These are phyloP conservation scores for Epichloe glyceriae DNA, from an alignment of 2,329 filamentous ascomycete species.

Conservation along the genomic window DNA sequence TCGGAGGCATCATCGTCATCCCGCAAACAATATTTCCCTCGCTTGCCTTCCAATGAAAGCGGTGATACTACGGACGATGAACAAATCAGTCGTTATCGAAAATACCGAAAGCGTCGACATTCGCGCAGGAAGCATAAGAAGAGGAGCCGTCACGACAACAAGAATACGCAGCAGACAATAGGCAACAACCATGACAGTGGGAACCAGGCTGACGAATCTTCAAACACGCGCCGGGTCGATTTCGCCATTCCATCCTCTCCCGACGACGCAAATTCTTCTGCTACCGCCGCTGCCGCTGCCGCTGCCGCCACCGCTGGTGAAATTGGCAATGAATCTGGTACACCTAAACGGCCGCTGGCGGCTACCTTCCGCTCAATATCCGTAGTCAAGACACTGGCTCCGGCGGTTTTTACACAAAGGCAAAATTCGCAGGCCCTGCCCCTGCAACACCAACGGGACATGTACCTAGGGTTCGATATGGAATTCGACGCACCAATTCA, in stretches of 20 bases:
- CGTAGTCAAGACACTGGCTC: slow-evolving; percentile 51
- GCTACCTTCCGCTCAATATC: slow-evolving; percentile 44
- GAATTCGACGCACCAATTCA: slow-evolving; percentile 62
- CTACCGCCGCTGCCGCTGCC: slow-evolving; percentile 14
- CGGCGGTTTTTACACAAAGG: slow-evolving; percentile 52
- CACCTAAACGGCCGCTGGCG: slow-evolving; percentile 33
- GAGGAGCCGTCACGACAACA: slow-evolving; percentile 25
- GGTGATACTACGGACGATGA: slow-evolving; percentile 36
- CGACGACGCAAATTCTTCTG: slow-evolving; percentile 10
- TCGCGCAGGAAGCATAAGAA: slow-evolving; percentile 25
- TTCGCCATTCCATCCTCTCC: slow-evolving; percentile 30
- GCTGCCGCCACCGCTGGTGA: slow-evolving; percentile 14
- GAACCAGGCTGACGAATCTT: slow-evolving; percentile 9
- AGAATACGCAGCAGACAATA: slow-evolving; percentile 23
- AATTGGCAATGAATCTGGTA: slow-evolving; percentile 11
- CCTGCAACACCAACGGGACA: slow-evolving; percentile 26
- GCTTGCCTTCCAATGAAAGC: slow-evolving; percentile 24
- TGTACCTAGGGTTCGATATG: slow-evolving; percentile 44
- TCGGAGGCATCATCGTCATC: slow-evolving; percentile 27
- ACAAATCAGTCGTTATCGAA: slow-evolving; percentile 20
- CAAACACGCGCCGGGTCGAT: slow-evolving; percentile 40
- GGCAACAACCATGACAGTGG: slow-evolving; percentile 13
- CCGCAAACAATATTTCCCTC: slow-evolving; percentile 22
- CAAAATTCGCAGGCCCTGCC: slow-evolving; percentile 14
- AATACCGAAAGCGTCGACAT: slow-evolving; percentile 22